Base-by-base conservation (phyloP, 306 rosid species). In the Quercus parvula region DNA sequence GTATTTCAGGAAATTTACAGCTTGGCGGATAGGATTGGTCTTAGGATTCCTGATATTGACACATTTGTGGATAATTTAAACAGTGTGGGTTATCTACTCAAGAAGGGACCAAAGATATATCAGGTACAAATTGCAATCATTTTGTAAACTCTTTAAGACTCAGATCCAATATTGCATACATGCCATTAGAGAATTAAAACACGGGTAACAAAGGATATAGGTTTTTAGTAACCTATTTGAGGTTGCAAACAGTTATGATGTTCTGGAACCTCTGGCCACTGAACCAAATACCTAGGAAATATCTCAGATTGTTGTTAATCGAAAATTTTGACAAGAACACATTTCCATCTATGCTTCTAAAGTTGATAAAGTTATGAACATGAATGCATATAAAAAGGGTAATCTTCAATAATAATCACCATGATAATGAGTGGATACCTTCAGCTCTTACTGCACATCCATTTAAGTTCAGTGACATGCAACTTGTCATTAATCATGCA, bases 21-120 rank as follows among this genome's bases (percentile, higher is more conserved):
- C 85, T 87, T 95, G 79, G 98, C 98, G 4, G 98, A 95, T 85
- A 91, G 89, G 79, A 91, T 95, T 75, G 84, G 79, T 58, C 87
- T 95, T 62, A 73, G 86, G 85, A 97, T 95, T 82, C 98, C 99
- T 38, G 98, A 95, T 79, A 77, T 91, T n/a, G 96, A 92, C 75
- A 83, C 94, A 64, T 89, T 92, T 76, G 85, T 92, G 33, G 97
- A 91, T 30, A 92, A 95, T 78, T 90, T 95, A 77, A 93, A 92
- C 88, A 90, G 85, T 69, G 91, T 85, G 44, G 96, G 97, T 72
- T 95, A 85, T 88, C 90, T 95, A 31, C 92, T 95, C 66, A 91
- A 95, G 86, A 95, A 91, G 79, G 99, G 98, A 30, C 89, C 94
- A 56, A 95, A 91, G 83, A 92, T 92, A 59, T 95, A 88, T 79